Conservation (phyloP, 2,329 filamentous ascomycete species). For the Colletotrichum magnum region DNA sequence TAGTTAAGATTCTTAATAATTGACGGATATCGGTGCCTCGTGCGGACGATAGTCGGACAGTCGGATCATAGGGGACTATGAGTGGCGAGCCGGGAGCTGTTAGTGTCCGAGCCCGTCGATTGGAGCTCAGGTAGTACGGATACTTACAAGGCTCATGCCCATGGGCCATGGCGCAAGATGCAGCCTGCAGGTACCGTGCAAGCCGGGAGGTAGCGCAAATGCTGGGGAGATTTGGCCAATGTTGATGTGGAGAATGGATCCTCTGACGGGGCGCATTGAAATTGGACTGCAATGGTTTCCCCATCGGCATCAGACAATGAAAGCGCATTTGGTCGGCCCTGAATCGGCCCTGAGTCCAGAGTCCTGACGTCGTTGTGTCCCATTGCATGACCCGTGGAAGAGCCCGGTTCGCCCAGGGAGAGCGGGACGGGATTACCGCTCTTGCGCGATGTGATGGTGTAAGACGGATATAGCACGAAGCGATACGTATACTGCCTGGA, state of each 20-base stretch:
- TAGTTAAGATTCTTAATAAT: not conserved
- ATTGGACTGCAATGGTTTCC: constrained; percentile 17
- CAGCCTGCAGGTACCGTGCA: constrained; percentile 40
- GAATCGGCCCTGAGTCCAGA: too few relatives aligned
- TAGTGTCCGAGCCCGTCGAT: constrained; percentile 32
- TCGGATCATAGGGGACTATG: constrained; percentile 1
- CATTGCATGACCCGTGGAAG: constrained; percentile 7
- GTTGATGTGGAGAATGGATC: constrained; percentile 25
- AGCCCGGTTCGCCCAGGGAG: constrained; percentile 3
- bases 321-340: constrained; percentile 5
- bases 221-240: constrained; percentile 35
- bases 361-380: constrained; percentile 10
- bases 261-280: constrained; percentile 30
- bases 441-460: constrained; percentile 11
- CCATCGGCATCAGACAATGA: constrained; percentile 11
- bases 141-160: not conserved
- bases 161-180: constrained; percentile 28
- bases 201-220: constrained; percentile 29
- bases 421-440: constrained; percentile 16
- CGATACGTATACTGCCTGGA: constrained; percentile 5
- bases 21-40: not conserved
- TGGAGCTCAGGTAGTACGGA: constrained; percentile 10
- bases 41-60: constrained; percentile 14
- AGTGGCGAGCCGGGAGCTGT: constrained; percentile 12
- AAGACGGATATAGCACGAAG: constrained; percentile 8